Base-by-base conservation (phyloP, 768 basidiomycete genomes). In the Podaxis sp. region DNA sequence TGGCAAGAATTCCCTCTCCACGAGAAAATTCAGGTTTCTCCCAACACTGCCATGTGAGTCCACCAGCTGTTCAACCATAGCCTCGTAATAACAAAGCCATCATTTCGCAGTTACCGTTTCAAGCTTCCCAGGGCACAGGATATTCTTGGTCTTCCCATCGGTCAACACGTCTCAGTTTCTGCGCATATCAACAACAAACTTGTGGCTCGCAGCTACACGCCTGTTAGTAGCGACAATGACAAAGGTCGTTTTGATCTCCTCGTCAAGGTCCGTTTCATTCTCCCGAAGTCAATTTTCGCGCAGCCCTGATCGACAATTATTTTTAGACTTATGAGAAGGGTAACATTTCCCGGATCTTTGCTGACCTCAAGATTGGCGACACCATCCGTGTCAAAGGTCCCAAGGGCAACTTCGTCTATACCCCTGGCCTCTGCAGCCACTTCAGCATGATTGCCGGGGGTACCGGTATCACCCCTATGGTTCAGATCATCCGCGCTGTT, bases 381-480 rank as follows among this genome's bases (percentile, higher is more conserved):
- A 89, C 82, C 54, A 82, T 97, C 67, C 88, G 87, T 67, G 84
- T 99, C 80, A 96, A 96, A 76, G 97, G 97, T 1, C 97, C 97
- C 68, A 98, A 94, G 78, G 97, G 97, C 61, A 88, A 90, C 73
- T 99, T 99, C 84, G 84, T 82, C 66, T 99, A 99, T 78, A 69
- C 78, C 49, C 85, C 91, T 2, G 80, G 81, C 56, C 80, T 95
- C 51, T 84, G 89, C n/a, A 79, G 80, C 67, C 87, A 91, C 69
- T 78, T 99, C 62, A 90, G 93, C 71, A 96, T 99, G 96, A 97
- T 99, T 70, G 95, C 96, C 15, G 97, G 97, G 53, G 97, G 97
- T 40, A 99, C 97, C 2, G 97, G 97, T 61, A 96, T 99, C 75
- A 96, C 97, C 0, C 97, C 97, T 71, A 98, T 99, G 96, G 88